Percentiles rank a stretch among this genome's conserved stretches.
Evolutionary conservation across 2,329 filamentous ascomycete species (phyloP).

Genomic region (Ophiosphaerella narmari): DNA sequence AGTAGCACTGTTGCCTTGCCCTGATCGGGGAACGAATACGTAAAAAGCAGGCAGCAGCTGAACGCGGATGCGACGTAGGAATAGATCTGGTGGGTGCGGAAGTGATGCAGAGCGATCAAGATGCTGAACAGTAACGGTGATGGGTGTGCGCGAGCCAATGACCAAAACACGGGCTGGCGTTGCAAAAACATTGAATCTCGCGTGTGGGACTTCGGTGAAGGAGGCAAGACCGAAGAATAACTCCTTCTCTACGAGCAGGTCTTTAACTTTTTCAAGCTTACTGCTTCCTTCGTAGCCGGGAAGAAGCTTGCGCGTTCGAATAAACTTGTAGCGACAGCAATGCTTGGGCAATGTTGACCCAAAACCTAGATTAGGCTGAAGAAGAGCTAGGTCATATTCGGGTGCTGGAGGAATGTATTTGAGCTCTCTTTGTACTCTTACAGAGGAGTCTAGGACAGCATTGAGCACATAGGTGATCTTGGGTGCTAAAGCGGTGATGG

Average conservation of each 20-base stretch:
- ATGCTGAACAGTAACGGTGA: slow-evolving; percentile 27
- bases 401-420: slow-evolving; percentile 12
- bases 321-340: slow-evolving; percentile 23
- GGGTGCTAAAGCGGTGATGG: slow-evolving; percentile 1
- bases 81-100: slow-evolving; percentile 23
- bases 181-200: slow-evolving; percentile 27
- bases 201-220: slow-evolving; percentile 26
- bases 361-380: slow-evolving; percentile 20
- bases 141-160: slow-evolving; percentile 17
- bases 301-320: slow-evolving; percentile 27
- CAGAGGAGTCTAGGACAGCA: slow-evolving; percentile 10
- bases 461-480: slow-evolving; percentile 24
- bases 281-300: slow-evolving; percentile 22
- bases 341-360: slow-evolving; percentile 19
- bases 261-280: slow-evolving; percentile 25
- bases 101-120: slow-evolving; percentile 32
- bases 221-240: slow-evolving; percentile 25
- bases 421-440: slow-evolving; percentile 4
- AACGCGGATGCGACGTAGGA: slow-evolving; percentile 29
- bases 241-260: slow-evolving; percentile 26
- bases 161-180: slow-evolving; percentile 26
- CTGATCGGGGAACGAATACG: slow-evolving; percentile 19
- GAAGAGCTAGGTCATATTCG: slow-evolving; percentile 19
- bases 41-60: slow-evolving; percentile 18
- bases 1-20: slow-evolving; percentile 2